Evolutionary conservation across 1,284 basidiomycete species (phyloP).

Genomic region (Austroboletus novae-zelandiae): DNA sequence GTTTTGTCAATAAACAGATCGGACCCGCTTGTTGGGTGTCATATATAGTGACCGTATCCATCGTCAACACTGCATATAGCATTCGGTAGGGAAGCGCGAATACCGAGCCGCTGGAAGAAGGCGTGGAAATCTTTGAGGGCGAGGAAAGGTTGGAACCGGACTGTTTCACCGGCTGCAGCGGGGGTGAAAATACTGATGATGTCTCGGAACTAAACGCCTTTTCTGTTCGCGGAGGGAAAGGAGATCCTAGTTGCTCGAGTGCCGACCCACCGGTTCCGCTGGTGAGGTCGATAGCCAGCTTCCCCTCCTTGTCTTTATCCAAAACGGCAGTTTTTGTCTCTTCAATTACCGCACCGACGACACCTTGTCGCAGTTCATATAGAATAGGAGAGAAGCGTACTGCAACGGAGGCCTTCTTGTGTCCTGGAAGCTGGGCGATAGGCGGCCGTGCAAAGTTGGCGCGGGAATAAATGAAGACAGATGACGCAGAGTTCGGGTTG

Average conservation of each 20-base stretch:
- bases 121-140: constrained; percentile 47
- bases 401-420: constrained; percentile 93
- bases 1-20: constrained; percentile 88
- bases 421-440: constrained; percentile 92
- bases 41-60: constrained; percentile 94
- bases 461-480: constrained; percentile 95
- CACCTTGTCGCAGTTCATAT: constrained; percentile 77
- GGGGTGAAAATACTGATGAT: constrained; percentile 48
- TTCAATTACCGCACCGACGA: constrained; percentile 40
- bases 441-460: constrained; percentile 91
- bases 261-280: constrained; percentile 25
- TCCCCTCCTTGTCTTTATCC: constrained; percentile 70
- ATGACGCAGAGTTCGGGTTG: constrained; percentile 45
- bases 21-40: constrained; percentile 97
- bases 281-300: constrained; percentile 59
- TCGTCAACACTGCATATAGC: constrained; percentile 95
- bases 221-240: constrained; percentile 18
- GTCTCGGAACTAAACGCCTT: constrained; percentile 38
- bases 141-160: constrained; percentile 53
- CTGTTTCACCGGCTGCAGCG: constrained; percentile 47
- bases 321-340: constrained; percentile 53
- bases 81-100: constrained; percentile 93
- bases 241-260: constrained; percentile 11
- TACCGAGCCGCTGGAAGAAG: constrained; percentile 49
- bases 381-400: constrained; percentile 93